A percentile compares a stretch with the other conserved stretches of the same genome.
phyloP scores from a whole-genome alignment of 2,329 filamentous ascomycete species.

The Cadophora luteo-olivacea region DNA sequence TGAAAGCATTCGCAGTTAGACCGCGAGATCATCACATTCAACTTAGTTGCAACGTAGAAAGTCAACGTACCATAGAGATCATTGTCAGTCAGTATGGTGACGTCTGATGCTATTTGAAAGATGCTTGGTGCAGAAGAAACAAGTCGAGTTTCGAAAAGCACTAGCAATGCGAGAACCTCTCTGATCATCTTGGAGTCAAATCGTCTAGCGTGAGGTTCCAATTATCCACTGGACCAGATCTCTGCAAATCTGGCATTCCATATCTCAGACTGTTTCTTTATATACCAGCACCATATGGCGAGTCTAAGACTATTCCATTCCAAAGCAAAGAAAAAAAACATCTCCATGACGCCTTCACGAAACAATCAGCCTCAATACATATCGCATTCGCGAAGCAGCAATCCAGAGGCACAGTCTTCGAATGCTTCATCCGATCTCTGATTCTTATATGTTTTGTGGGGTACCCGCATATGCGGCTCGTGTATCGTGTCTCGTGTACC shows the following conservation, averaged over 20 bases:
- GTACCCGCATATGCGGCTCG: constrained; percentile 6
- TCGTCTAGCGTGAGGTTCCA: not conserved
- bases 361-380: not conserved
- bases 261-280: not conserved
- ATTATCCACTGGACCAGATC: not conserved
- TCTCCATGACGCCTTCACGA: not conserved
- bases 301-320: not conserved
- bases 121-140: not conserved
- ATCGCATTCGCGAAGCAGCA: not conserved
- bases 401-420: not conserved
- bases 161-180: not conserved
- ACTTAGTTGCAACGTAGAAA: not conserved
- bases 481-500: constrained; percentile 4
- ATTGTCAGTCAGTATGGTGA: constrained; percentile 27
- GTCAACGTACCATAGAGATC: constrained; percentile 18
- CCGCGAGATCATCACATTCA: not conserved
- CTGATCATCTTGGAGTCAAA: not conserved
- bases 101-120: constrained; percentile 15
- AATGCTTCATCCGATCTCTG: not conserved
- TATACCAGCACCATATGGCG: not conserved
- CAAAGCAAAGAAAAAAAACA: not conserved
- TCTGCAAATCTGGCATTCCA: not conserved
- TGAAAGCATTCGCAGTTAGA: not conserved
- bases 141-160: not conserved
- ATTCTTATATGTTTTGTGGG: not conserved